These are phyloP conservation scores for Lycium ferocissimum DNA, from an alignment of 257 asterid species.

Conservation along the genomic window DNA sequence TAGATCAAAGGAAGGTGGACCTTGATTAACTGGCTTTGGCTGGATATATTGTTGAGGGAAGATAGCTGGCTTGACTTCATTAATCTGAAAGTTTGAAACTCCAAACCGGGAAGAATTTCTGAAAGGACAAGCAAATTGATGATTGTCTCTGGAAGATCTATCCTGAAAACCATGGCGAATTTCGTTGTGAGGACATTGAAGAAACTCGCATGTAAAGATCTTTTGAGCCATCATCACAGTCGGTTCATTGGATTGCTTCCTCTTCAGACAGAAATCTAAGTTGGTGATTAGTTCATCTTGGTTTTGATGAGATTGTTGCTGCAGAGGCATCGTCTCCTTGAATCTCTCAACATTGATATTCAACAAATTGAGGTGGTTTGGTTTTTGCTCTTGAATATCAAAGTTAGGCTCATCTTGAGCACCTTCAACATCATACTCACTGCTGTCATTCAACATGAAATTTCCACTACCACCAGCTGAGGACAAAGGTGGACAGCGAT, in stretches of 20 bases:
- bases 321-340: constrained; percentile 46
- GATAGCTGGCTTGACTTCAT: constrained; percentile 52
- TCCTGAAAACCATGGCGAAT: constrained; percentile 66
- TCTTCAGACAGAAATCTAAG: constrained; percentile 67
- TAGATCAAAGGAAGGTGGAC: constrained; percentile 51
- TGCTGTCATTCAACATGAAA: constrained; percentile 54
- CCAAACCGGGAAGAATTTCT: constrained; percentile 47
- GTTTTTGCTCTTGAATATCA: constrained; percentile 75
- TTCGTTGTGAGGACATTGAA: constrained; percentile 71
- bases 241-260: constrained; percentile 58
- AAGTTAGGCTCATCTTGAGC: constrained; percentile 54
- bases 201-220: constrained; percentile 72
- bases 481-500: constrained; percentile 59
- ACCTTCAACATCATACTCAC: constrained; percentile 84
- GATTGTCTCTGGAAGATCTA: constrained; percentile 65
- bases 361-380: constrained; percentile 53
- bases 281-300: constrained; percentile 54
- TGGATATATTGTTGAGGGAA: constrained; percentile 58
- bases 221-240: constrained; percentile 55
- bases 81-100: constrained; percentile 47
- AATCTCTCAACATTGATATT: constrained; percentile 49
- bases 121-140: constrained; percentile 70
- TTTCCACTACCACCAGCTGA: constrained; percentile 60
- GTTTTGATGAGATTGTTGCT: constrained; percentile 43
- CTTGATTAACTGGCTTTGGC: constrained; percentile 43